These are phyloP conservation scores for Aspergillus amoenus DNA, from an alignment of 2,329 filamentous ascomycete genomes.

Conservation along the genomic window DNA sequence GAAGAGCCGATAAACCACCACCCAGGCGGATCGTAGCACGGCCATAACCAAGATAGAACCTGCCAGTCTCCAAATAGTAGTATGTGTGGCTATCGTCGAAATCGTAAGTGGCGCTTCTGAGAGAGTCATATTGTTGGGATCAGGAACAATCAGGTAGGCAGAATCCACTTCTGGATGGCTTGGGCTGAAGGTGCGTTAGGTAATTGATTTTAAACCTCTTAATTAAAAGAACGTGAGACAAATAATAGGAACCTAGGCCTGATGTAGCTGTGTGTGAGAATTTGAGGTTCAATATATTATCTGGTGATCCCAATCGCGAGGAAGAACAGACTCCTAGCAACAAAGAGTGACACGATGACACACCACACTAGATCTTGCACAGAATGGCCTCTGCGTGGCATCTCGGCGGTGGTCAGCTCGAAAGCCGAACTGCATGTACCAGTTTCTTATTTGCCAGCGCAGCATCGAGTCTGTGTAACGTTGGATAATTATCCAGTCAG, in stretches of 20 bases:
- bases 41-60: background rate
- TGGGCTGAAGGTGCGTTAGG: background rate
- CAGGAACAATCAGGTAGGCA: background rate
- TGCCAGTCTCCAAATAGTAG: background rate
- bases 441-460: background rate
- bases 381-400: background rate
- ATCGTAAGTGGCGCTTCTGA: background rate
- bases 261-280: background rate
- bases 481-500: background rate
- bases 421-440: background rate
- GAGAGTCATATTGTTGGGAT: background rate
- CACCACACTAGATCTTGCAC: background rate
- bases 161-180: background rate
- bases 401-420: too few relatives aligned
- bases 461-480: background rate
- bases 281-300: background rate
- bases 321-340: background rate
- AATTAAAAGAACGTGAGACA: too few relatives aligned
- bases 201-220: background rate
- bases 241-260: background rate
- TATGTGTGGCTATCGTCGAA: background rate
- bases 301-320: background rate
- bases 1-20: conserved; percentile 25
- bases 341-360: too few relatives aligned
- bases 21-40: conserved; percentile 5